Evolutionary conservation across 257 asterid species (phyloP).

Genomic region (Hygrophila difformis): DNA sequence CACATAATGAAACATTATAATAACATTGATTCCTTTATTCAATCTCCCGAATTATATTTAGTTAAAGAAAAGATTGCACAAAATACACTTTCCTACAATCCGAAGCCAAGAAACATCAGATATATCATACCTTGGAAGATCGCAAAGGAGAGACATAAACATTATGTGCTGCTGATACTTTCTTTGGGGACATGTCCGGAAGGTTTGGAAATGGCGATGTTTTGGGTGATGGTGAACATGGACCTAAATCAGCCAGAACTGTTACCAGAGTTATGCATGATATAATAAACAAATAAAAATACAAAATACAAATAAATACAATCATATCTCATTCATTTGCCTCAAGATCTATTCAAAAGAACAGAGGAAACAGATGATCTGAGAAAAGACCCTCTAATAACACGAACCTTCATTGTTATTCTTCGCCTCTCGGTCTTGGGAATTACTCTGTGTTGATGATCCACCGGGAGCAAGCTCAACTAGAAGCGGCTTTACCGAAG

Average conservation of each 20-base stretch:
- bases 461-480: slow-evolving; percentile 83
- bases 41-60: too few species aligned
- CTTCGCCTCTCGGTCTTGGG: slow-evolving; percentile 37
- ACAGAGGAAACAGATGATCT: background rate
- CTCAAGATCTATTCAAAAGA: background rate
- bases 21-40: too few species aligned
- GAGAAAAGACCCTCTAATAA: slow-evolving; percentile 10
- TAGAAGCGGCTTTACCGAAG: slow-evolving; percentile 83
- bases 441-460: slow-evolving; percentile 34
- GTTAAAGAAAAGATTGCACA: too few species aligned
- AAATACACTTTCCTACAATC: too few species aligned
- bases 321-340: slow-evolving; percentile 4
- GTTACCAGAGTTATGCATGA: slow-evolving; percentile 6
- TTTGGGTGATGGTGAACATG: slow-evolving; percentile 72
- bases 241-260: slow-evolving; percentile 36
- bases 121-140: slow-evolving; percentile 65
- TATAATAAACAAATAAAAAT: too few species aligned
- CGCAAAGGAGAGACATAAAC: slow-evolving; percentile 91
- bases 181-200: slow-evolving; percentile 99
- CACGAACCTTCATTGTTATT: slow-evolving; percentile 49
- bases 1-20: too few species aligned
- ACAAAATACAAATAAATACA: background rate
- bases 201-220: slow-evolving; percentile 81
- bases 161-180: slow-evolving; percentile 87
- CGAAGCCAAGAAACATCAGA: too few species aligned